Evolutionary conservation across 176 grass and related monocot genomes (phyloP), one percentile per base, ranked within the genome.

Genomic region (Secale cereale): DNA sequence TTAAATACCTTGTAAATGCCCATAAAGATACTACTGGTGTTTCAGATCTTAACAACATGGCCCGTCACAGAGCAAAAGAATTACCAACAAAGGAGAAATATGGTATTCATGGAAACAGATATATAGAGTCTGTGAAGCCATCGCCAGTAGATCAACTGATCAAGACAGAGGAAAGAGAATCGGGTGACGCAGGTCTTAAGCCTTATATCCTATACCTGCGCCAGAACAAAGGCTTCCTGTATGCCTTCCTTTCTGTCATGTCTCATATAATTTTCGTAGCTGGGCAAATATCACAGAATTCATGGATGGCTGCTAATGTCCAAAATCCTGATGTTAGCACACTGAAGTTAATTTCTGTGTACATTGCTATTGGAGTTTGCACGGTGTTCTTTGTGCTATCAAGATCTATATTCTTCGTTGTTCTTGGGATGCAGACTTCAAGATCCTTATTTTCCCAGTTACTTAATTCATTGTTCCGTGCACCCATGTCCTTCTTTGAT

Each of bases 281-380:
- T 65, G 97, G 88, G 12, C 97, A 99, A 91, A 89, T 99, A 89
- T 99, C 91, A 54, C 97, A 95, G 72, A 98, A 95, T 71, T 88
- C 93, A 68, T 99, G 97, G 97, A 92, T 99, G 91, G 93, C 97
- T 68, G 88, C 97, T 40, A 94, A 96, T 83, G 84, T 99, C 78
- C 57, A 99, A 57, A 92, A 92, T 80, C 75, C 91, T 76, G 43
- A 78, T 86, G 83, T 99, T 70, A 92, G 88, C 72, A 80, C 72
- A 16, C 86, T 99, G 17, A 90, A 87, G 63, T 81, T 99, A 83
- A 96, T 95, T 68, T 78, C 66, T 41, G 97, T 99, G 72, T 99
- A 98, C 78, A 81, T 96, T 27, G 79, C 40, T 78, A 91, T 99
- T 56, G 93, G 97, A 65, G 73, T 89, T 73, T n/a, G 79, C 62